Percentiles rank a stretch among this genome's conserved stretches.
These are phyloP conservation scores for Lentithecium fluviatile DNA, from an alignment of 495 filamentous ascomycete genomes.

Conservation along the genomic window DNA sequence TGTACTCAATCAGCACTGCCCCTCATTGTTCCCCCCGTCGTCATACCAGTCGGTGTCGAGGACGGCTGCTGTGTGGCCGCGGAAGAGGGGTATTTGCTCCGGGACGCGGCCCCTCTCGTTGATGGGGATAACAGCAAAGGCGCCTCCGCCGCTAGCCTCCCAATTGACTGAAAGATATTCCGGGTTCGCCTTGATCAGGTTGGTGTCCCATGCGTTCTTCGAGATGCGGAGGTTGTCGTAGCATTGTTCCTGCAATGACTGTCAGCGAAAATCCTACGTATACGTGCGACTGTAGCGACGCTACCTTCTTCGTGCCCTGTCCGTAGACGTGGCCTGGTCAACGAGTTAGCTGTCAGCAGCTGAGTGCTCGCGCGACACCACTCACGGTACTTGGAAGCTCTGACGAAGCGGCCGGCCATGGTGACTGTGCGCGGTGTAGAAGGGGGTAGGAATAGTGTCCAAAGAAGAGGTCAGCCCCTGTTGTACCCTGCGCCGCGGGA, in stretches of 20 bases:
- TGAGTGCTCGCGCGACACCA: conserved; percentile 40
- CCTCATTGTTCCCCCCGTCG: conserved; percentile 16
- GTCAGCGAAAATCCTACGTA: conserved; percentile 12
- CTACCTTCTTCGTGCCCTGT: conserved; percentile 79
- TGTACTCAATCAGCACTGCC: conserved; percentile 47
- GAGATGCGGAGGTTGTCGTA: conserved; percentile 96
- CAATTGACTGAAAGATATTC: conserved; percentile 96
- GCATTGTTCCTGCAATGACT: conserved; percentile 66
- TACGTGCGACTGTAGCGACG: background rate
- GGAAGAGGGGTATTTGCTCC: conserved; percentile 90
- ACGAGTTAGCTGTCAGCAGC: conserved; percentile 39
- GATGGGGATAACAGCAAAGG: conserved; percentile 93
- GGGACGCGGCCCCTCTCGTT: conserved; percentile 84
- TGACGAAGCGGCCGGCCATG: conserved; percentile 97
- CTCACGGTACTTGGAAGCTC: conserved; percentile 98
- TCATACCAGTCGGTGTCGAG: conserved; percentile 95
- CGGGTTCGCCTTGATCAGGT: conserved; percentile 96
- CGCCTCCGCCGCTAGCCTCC: conserved; percentile 94
- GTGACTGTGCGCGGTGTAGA: conserved; percentile 9
- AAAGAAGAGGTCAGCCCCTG: background rate
- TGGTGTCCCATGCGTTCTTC: conserved; percentile 98
- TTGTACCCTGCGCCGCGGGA: background rate
- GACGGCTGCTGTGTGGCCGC: conserved; percentile 91
- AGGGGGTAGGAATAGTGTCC: background rate
- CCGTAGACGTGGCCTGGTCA: conserved; percentile 92